Evolutionary conservation across 352 stramenopile species (phyloP).

Genomic region (Pythium insidiosum): DNA sequence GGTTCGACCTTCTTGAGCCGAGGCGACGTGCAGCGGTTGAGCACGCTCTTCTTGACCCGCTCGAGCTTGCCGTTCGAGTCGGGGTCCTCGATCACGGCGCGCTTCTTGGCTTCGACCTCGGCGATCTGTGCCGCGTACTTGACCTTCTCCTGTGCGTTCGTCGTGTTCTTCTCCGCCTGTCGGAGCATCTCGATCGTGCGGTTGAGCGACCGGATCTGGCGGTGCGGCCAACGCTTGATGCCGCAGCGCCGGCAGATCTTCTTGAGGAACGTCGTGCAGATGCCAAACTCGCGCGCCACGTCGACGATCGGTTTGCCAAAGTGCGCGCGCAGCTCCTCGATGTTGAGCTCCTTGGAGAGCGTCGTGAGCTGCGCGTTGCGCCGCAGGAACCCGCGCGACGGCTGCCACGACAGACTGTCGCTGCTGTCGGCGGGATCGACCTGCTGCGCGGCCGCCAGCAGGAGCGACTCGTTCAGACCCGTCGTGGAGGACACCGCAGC

Average conservation of each 20-base stretch:
- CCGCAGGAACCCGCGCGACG: slow-evolving; percentile 11
- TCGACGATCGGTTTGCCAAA: slow-evolving; percentile 61
- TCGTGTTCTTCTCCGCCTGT: slow-evolving; percentile 38
- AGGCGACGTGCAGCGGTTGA: slow-evolving; percentile 8
- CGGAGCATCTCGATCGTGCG: slow-evolving; percentile 72
- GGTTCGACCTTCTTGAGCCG: slow-evolving; percentile 1
- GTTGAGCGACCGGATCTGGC: slow-evolving; percentile 58
- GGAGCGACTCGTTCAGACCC: slow-evolving; percentile 3
- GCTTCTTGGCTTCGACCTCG: slow-evolving; percentile 56
- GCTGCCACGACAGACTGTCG: background rate
- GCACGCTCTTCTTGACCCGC: slow-evolving; percentile 46
- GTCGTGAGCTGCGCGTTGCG: slow-evolving; percentile 37
- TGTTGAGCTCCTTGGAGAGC: slow-evolving; percentile 41
- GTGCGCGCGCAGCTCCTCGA: slow-evolving; percentile 51
- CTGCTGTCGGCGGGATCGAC: slow-evolving; percentile 5
- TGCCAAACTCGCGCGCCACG: slow-evolving; percentile 57
- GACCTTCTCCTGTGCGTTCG: slow-evolving; percentile 27
- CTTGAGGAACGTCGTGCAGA: slow-evolving; percentile 74
- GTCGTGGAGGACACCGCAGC: too few relatives aligned
- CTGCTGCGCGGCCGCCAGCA: slow-evolving; percentile 15
- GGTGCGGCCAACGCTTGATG: slow-evolving; percentile 62
- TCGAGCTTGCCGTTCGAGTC: slow-evolving; percentile 52
- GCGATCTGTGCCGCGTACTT: slow-evolving; percentile 51
- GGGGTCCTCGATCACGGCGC: slow-evolving; percentile 56
- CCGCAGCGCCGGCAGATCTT: slow-evolving; percentile 59